These are phyloP conservation scores for Eragrostis nindensis DNA, from an alignment of 176 grass and related monocot genomes.

Conservation along the genomic window DNA sequence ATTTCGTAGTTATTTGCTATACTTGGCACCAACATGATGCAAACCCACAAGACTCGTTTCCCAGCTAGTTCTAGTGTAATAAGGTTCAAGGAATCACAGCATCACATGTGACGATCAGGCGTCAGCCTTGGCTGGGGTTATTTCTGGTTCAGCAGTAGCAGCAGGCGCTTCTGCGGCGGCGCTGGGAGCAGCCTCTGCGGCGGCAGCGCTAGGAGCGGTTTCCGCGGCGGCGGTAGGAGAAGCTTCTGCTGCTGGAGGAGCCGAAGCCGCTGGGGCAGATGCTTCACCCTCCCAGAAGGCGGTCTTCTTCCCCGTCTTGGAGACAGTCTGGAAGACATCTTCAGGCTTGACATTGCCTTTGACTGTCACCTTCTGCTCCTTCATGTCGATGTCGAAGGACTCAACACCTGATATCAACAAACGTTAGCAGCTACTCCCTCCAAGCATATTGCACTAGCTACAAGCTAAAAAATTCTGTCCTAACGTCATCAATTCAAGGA, in stretches of 20 bases:
- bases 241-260: constrained; percentile 13
- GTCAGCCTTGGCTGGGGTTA: constrained; percentile 21
- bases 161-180: background rate
- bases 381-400: constrained; percentile 78
- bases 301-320: constrained; percentile 87
- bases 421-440: background rate
- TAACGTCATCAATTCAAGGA: too few relatives aligned
- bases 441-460: too few relatives aligned
- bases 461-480: too few relatives aligned
- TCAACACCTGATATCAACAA: constrained; percentile 65
- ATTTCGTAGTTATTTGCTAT: background rate
- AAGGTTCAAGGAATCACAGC: constrained; percentile 8
- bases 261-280: background rate
- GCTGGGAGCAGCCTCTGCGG: background rate
- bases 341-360: constrained; percentile 78
- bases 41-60: background rate
- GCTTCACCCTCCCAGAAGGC: constrained; percentile 67
- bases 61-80: constrained; percentile 16
- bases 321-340: constrained; percentile 82
- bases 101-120: constrained; percentile 35
- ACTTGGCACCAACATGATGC: constrained; percentile 9
- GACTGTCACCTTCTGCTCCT: constrained; percentile 92
- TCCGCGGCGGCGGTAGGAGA: background rate
- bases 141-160: constrained; percentile 15
- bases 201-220: background rate